A percentile compares a stretch with the other conserved stretches of the same genome.
These are phyloP conservation scores for Ophiorrhiza pumila DNA, from an alignment of 257 asterid species.

Conservation along the genomic window DNA sequence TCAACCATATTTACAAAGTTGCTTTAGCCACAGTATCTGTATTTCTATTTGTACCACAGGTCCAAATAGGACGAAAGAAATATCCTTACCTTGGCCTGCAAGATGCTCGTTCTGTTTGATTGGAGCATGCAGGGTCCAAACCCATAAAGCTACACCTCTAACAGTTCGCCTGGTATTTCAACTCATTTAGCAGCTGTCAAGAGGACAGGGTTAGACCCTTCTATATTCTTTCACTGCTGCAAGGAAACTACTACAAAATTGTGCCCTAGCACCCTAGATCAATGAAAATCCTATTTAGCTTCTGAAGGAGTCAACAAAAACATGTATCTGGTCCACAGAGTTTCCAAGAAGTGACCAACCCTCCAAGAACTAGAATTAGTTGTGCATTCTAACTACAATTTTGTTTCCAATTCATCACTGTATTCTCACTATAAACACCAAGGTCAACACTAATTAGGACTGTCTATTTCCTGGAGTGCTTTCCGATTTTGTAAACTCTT, in stretches of 20 bases:
- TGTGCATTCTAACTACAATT: background rate
- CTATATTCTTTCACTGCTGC: background rate
- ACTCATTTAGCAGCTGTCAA: background rate
- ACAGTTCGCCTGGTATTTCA: background rate
- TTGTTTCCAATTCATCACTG: background rate
- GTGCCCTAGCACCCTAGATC: background rate
- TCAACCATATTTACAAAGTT: background rate
- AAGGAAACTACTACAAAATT: background rate
- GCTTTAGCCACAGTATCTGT: background rate
- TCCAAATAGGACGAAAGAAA: background rate
- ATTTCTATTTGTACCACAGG: background rate
- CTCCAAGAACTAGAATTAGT: background rate
- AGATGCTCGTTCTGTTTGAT: conserved; percentile 1
- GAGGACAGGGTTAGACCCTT: background rate
- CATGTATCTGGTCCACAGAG: background rate
- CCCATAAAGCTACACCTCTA: background rate
- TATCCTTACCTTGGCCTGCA: background rate
- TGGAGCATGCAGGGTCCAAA: background rate
- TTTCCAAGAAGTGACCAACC: background rate
- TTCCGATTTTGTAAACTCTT: conserved; percentile 19
- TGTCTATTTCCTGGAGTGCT: conserved; percentile 18
- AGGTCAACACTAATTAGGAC: conserved; percentile 5
- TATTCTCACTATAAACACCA: background rate
- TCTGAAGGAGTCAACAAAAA: background rate
- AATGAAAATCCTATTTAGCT: background rate